Evolutionary conservation across 2,329 filamentous ascomycete species (phyloP), one percentile per base, ranked within the genome.

Genomic region (Thielaviopsis musarum): DNA sequence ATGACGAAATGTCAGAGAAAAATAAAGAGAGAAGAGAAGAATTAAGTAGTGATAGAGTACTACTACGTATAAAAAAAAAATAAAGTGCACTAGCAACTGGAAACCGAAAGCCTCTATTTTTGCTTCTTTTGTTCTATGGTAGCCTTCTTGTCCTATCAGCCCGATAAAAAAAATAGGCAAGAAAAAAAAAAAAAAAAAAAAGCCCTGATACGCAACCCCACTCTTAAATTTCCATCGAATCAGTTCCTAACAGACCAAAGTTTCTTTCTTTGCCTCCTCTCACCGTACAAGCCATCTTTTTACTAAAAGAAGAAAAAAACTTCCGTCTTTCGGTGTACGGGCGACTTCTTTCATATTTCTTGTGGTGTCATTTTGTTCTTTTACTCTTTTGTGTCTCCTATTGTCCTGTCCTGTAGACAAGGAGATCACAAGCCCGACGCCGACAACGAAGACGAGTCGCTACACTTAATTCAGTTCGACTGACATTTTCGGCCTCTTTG

Each of bases 141-240:
- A 34, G 30, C 30, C 30, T 34, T 34, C 30, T 34, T 34, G 10
- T 34, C 30, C 30, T 59, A 38, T 54, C 51, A 54, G 52, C 49
- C 38, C 28, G 52, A 55, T 22, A 19, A 58, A 24, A 52, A 58
- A 52, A 53, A 57, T 10, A 34, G 10, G 10, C 6, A 60, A 52
- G n/a, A n/a, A 28, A 53, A 59, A 55, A 56, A 59, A 34, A 21
- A 54, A 59, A 57, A 60, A 34, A 28, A 19, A 56, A 52, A 61
- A 61, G 56, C 59, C 59, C 56, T 58, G 56, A 56, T 52, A 57
- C 57, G 59, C 38, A 61, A 61, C 56, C 60, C 60, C 60, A 61
- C 60, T 58, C 56, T 61, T 59, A 59, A 59, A 61, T 61, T 59
- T 59, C 45, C 49, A 58, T 58, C 60, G 51, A 61, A 52, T 56